Evolutionary conservation across 805 yeast species (phyloP).

Genomic region (Cyberlindnera suaveolens): DNA sequence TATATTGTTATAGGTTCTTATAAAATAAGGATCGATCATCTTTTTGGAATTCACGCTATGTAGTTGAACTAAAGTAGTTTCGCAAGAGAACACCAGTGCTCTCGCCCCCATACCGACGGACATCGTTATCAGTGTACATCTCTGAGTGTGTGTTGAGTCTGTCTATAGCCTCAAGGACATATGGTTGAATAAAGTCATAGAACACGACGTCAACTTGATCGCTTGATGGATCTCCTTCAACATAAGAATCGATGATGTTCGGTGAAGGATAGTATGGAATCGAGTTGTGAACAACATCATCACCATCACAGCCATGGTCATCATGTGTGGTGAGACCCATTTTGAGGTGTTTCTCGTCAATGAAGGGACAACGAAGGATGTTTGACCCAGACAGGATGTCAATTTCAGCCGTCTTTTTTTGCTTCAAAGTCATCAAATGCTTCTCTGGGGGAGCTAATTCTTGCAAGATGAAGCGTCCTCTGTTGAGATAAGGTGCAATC

Average conservation of each 20-base stretch:
- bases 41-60: neutral
- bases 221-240: conserved; percentile 20
- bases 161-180: conserved; percentile 40
- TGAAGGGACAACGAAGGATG: conserved; percentile 7
- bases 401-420: neutral
- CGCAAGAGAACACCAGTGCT: conserved; percentile 41
- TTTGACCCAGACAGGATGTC: neutral
- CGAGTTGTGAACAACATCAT: conserved; percentile 67
- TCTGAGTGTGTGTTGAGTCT: conserved; percentile 18
- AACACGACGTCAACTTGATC: conserved; percentile 62
- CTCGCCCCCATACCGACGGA: conserved; percentile 32
- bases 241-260: conserved; percentile 61
- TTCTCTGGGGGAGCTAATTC: conserved; percentile 17
- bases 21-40: conserved; percentile 1
- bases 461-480: conserved; percentile 37
- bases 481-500: conserved; percentile 53
- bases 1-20: conserved; percentile 2
- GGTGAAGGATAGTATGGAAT: conserved; percentile 60
- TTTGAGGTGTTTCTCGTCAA: conserved; percentile 24
- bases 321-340: conserved; percentile 81
- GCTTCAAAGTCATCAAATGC: neutral
- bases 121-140: conserved; percentile 31
- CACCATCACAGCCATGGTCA: conserved; percentile 83
- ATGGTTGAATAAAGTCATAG: conserved; percentile 65
- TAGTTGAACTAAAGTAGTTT: conserved; percentile 27